phyloP scores from a whole-genome alignment of 352 stramenopile genomes.

The Phytophthora chlamydospora region DNA sequence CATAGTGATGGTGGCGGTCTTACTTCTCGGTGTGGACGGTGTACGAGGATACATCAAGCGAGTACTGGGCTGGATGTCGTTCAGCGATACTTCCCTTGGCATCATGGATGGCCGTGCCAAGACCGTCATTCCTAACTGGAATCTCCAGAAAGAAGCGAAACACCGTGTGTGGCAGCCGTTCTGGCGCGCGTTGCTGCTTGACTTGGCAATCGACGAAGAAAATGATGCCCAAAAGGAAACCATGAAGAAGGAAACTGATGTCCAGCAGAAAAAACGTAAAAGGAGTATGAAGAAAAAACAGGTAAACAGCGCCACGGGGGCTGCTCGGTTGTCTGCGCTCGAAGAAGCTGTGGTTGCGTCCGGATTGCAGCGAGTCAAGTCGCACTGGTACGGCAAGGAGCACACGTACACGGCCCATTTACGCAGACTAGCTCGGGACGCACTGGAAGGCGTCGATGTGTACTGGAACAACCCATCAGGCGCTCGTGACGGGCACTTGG shows the following conservation, averaged over 20 bases:
- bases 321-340: constrained; percentile 17
- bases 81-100: constrained; percentile 44
- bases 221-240: background rate
- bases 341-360: constrained; percentile 34
- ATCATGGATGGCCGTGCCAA: constrained; percentile 29
- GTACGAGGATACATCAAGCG: constrained; percentile 41
- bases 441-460: constrained; percentile 55
- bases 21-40: constrained; percentile 37
- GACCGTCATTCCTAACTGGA: constrained; percentile 39
- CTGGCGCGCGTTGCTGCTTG: constrained; percentile 43
- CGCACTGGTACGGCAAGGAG: constrained; percentile 42
- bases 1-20: constrained; percentile 40
- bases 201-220: constrained; percentile 21
- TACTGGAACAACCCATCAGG: constrained; percentile 43
- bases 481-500: constrained; percentile 37
- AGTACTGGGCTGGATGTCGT: constrained; percentile 40
- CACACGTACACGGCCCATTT: constrained; percentile 28
- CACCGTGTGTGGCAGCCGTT: constrained; percentile 58
- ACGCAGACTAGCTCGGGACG: constrained; percentile 23
- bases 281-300: too few species aligned
- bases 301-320: constrained; percentile 9
- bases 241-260: background rate
- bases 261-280: too few species aligned
- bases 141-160: constrained; percentile 49
- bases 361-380: constrained; percentile 40